Evolutionary conservation across 2,329 filamentous ascomycete genomes (phyloP), one percentile per base, ranked within the genome.

Genomic region (Venturia nashicola): DNA sequence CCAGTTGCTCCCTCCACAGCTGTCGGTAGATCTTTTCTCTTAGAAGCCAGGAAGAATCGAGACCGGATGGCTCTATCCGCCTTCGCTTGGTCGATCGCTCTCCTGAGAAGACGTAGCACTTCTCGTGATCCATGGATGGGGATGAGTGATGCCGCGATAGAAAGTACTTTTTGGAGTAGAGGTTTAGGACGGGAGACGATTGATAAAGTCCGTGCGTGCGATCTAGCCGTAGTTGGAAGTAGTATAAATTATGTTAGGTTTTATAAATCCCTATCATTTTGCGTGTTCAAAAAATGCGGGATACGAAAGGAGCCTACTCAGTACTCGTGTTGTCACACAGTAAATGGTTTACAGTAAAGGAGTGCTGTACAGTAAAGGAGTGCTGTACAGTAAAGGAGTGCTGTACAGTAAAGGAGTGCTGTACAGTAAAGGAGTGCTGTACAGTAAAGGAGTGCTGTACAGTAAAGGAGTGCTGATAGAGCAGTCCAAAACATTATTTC

Each of bases 1-100:
- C 72, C 66, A 90, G 82, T 68, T 90, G 83, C 46, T 79, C 75
- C 2, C 77, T 74, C 90, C 90, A 94, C 61, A 83, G 77, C 62
- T 79, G 74, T 61, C 84, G 76, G 72, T 86, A 93, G 3, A 84
- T 76, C 57, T 78, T 74, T 70, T 85, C 79, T 27, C 90, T 81
- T 61, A 85, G 74, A 36, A 67, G 65, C 71, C 72, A 75, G 2
- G 74, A 74, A n/a, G 71, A 65, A 46, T 75, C 71, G 65, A 75
- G 66, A 3, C 71, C 71, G 64, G 69, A 65, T 67, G 12, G 72
- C 71, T 8, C 74, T 72, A 61, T 76, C 74, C 39, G 76, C 74
- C 67, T 80, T 80, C 16, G 72, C 65, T 5, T 78, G 73, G 36
- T 74, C 69, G 36, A 71, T 70, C 42, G 74, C 71, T 2, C 68